Percentiles rank a stretch among this genome's conserved stretches.
Evolutionary conservation across 1,284 basidiomycete genomes (phyloP).

Genomic region (Wallemia mellicola): DNA sequence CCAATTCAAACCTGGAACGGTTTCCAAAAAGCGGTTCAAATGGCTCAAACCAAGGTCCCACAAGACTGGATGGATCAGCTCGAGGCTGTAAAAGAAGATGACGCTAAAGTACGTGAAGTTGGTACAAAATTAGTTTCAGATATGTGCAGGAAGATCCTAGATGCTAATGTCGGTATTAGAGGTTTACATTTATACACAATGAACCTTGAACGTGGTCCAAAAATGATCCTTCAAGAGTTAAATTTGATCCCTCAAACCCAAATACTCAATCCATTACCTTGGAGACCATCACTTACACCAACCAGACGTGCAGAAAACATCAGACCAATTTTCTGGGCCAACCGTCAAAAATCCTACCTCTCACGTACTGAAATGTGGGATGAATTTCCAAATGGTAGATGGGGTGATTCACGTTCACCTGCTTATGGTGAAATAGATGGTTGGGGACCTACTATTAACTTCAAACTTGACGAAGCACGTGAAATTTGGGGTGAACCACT

Average conservation of each 20-base stretch:
- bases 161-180: slow-evolving; percentile 7
- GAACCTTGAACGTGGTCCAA: slow-evolving; percentile 1
- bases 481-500: slow-evolving; percentile 55
- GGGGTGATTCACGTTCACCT: slow-evolving; percentile 18
- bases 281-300: slow-evolving; percentile 44
- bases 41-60: slow-evolving; percentile 60
- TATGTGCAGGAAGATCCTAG: slow-evolving; percentile 7
- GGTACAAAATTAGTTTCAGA: slow-evolving; percentile 9
- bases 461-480: slow-evolving; percentile 34
- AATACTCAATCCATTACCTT: slow-evolving; percentile 8
- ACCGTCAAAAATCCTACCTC: slow-evolving; percentile 22
- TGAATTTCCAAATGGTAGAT: slow-evolving; percentile 76
- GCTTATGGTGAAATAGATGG: slow-evolving; percentile 16
- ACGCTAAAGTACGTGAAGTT: slow-evolving; percentile 17
- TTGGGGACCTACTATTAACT: slow-evolving; percentile 10
- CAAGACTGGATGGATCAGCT: slow-evolving; percentile 33
- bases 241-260: not conserved
- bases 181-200: slow-evolving; percentile 15
- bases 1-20: slow-evolving; percentile 89
- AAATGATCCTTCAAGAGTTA: not conserved
- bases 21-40: slow-evolving; percentile 64
- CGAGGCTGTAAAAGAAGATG: slow-evolving; percentile 33
- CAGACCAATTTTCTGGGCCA: slow-evolving; percentile 29
- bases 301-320: slow-evolving; percentile 26
- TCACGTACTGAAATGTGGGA: slow-evolving; percentile 34